Conservation (phyloP, 83 land plant species). For the Diphasiastrum complanatum region DNA sequence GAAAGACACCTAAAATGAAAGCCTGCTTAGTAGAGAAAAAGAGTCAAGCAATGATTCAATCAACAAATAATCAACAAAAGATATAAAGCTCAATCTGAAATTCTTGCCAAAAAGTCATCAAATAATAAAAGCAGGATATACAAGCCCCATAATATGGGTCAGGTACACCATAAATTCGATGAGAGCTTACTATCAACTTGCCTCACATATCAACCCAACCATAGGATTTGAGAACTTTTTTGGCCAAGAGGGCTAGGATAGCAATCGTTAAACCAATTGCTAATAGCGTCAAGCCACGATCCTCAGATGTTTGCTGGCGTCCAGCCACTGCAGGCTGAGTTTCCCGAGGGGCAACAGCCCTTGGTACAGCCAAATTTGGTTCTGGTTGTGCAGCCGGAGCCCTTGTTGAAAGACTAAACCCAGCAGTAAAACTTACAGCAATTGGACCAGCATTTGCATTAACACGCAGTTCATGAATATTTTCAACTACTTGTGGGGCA, state of each 20-base stretch:
- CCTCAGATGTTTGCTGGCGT: constrained; percentile 34
- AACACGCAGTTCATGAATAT: constrained; percentile 32
- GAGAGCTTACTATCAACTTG: no score
- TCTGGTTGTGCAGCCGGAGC: not conserved
- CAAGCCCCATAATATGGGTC: no score
- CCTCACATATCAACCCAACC: constrained; percentile 16
- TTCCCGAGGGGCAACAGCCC: constrained; percentile 5
- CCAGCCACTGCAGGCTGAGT: constrained; percentile 10
- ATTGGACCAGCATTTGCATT: constrained; percentile 37
- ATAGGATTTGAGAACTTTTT: constrained; percentile 38
- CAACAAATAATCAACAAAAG: no score
- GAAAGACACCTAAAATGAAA: no score
- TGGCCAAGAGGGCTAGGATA: constrained; percentile 42
- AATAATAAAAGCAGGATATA: no score
- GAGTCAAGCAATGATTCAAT: no score
- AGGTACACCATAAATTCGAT: no score
- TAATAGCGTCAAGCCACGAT: constrained; percentile 52
- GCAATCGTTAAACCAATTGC: constrained; percentile 53
- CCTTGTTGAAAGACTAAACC: constrained; percentile 17
- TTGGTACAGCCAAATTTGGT: constrained; percentile 5
- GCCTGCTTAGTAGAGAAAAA: no score
- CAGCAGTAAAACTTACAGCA: constrained; percentile 32
- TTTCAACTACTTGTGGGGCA: constrained; percentile 28
- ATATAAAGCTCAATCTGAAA: no score
- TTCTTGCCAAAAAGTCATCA: no score